These are phyloP conservation scores for Diaporthe sp. DNA, from an alignment of 2,329 filamentous ascomycete genomes.

Conservation along the genomic window DNA sequence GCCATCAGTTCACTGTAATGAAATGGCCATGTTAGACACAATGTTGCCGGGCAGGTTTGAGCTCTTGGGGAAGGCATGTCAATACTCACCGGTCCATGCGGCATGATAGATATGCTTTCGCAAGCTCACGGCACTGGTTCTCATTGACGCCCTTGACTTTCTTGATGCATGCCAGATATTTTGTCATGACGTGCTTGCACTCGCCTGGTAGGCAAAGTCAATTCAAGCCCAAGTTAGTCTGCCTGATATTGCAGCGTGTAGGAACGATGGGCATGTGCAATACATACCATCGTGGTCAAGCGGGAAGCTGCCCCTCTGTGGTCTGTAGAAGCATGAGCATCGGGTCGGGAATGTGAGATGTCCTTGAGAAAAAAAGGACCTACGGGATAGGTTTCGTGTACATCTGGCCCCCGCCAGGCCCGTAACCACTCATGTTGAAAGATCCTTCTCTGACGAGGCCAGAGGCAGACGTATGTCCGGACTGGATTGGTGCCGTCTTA, in stretches of 20 bases:
- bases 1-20: slow-evolving; percentile 87
- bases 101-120: slow-evolving; percentile 89
- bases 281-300: slow-evolving; percentile 83
- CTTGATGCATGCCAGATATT: slow-evolving; percentile 89
- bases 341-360: neutral
- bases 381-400: slow-evolving; percentile 48
- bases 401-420: slow-evolving; percentile 43
- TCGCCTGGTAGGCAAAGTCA: slow-evolving; percentile 69
- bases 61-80: neutral
- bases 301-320: slow-evolving; percentile 94
- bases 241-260: slow-evolving; percentile 11
- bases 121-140: slow-evolving; percentile 83
- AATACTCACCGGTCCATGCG: slow-evolving; percentile 88
- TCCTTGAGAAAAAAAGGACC: slow-evolving; percentile 31
- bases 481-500: neutral
- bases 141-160: slow-evolving; percentile 86
- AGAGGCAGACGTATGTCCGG: neutral
- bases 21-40: neutral
- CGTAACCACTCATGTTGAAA: slow-evolving; percentile 45
- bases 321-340: slow-evolving; percentile 58
- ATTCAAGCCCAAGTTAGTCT: neutral
- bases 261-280: neutral
- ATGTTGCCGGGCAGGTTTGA: neutral
- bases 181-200: slow-evolving; percentile 89
- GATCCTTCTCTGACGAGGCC: neutral